Conservation (phyloP, 225 moss, liverwort and hornwort genomes). For the Polytrichum commune region DNA sequence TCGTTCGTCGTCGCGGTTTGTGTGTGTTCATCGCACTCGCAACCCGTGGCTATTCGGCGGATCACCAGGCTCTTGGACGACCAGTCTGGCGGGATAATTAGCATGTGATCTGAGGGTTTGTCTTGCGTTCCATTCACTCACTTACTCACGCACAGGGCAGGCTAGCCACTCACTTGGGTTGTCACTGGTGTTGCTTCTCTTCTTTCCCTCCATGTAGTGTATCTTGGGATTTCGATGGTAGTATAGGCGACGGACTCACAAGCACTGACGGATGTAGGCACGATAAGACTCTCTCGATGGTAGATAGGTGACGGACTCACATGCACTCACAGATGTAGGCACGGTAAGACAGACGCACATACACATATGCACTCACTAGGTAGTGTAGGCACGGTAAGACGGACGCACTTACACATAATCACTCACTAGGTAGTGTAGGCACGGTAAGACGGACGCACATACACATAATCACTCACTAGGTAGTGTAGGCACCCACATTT, state of each 20-base stretch:
- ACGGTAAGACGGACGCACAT: neutral
- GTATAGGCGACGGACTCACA: too few species aligned
- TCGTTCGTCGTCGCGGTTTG: constrained; percentile 3
- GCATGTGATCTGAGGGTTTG: constrained; percentile 38
- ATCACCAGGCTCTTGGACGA: neutral
- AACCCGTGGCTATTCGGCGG: neutral
- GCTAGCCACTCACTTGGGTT: constrained; percentile 38
- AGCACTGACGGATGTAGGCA: neutral
- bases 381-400: neutral
- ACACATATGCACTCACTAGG: too few species aligned
- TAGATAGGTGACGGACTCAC: neutral
- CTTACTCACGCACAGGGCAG: constrained; percentile 18
- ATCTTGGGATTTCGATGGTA: too few species aligned
- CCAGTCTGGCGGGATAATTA: constrained; percentile 18
- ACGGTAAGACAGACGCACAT: neutral
- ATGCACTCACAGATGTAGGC: neutral
- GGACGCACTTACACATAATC: too few species aligned
- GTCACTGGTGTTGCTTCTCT: constrained; percentile 43
- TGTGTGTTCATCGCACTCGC: neutral
- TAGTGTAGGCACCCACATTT: neutral
- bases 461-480: too few species aligned
- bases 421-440: neutral
- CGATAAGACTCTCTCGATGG: too few species aligned
- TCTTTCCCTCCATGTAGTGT: constrained; percentile 35
- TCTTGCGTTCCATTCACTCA: constrained; percentile 23